phyloP scores from a whole-genome alignment of 306 rosid genomes.

The Acacia acuminata region DNA sequence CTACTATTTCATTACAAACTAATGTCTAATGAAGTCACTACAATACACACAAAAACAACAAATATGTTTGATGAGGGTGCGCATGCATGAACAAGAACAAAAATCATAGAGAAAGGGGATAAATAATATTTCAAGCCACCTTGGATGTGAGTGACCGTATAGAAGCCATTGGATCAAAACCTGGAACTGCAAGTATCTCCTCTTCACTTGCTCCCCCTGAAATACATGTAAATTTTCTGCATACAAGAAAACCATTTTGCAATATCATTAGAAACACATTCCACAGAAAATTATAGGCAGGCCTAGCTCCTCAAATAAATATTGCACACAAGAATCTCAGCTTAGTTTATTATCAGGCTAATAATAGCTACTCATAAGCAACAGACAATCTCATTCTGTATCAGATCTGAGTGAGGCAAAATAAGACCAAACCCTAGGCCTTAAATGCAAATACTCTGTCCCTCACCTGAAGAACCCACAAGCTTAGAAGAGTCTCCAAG shows the following conservation, averaged over 20 bases:
- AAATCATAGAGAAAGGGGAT: conserved; percentile 14
- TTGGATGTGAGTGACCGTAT: conserved; percentile 24
- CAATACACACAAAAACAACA: conserved; percentile 16
- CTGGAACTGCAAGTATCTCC: not conserved
- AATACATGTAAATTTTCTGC: conserved; percentile 93
- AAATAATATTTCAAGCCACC: conserved; percentile 39
- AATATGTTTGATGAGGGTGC: conserved; percentile 23
- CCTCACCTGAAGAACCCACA: conserved; percentile 96
- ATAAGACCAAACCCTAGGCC: conserved; percentile 5
- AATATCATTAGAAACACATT: conserved; percentile 3
- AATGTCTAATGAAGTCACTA: conserved; percentile 25
- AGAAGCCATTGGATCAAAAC: conserved; percentile 32
- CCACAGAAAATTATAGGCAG: not conserved
- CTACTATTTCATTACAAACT: conserved; percentile 26
- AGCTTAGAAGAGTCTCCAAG: conserved; percentile 92
- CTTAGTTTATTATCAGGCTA: not conserved
- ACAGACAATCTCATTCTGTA: not conserved
- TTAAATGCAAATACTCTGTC: conserved; percentile 1
- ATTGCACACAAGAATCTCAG: not conserved
- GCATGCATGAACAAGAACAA: not conserved
- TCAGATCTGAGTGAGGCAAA: conserved; percentile 9
- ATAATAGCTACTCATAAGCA: conserved; percentile 1
- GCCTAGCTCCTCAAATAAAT: conserved; percentile 1
- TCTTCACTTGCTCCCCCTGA: conserved; percentile 85
- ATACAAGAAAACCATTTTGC: conserved; percentile 28